phyloP scores from a whole-genome alignment of 1,284 basidiomycete genomes.

The Sphagnurus paluster region DNA sequence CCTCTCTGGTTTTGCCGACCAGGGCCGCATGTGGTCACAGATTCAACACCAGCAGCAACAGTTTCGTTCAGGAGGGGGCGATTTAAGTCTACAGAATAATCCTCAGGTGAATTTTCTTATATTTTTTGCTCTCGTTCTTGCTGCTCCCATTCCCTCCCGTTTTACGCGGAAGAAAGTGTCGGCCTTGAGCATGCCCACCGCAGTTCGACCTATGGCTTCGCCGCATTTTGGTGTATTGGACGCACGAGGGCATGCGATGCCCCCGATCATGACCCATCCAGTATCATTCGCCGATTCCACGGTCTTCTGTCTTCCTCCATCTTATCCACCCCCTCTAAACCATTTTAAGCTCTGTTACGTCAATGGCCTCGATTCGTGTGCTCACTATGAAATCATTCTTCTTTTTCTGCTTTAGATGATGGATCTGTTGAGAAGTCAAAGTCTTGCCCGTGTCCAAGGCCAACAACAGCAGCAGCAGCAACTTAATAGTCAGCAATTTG shows the following conservation, averaged over 20 bases:
- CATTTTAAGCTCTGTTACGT: conserved; percentile 21
- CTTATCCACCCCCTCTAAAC: conserved; percentile 18
- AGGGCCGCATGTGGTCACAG: conserved; percentile 56
- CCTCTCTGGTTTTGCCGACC: conserved; percentile 48
- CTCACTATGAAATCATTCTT: conserved; percentile 14
- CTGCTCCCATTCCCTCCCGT: conserved; percentile 13
- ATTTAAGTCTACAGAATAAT: conserved; percentile 41
- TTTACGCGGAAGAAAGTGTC: conserved; percentile 13
- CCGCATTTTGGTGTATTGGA: conserved; percentile 8
- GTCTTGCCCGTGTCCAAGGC: conserved; percentile 36
- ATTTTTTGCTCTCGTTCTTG: conserved; percentile 11
- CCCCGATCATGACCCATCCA: conserved; percentile 11
- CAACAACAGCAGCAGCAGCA: conserved; percentile 37
- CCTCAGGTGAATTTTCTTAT: conserved; percentile 38
- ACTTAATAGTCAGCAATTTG: conserved; percentile 45
- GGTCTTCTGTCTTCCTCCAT: conserved; percentile 16
- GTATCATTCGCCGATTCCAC: conserved; percentile 2
- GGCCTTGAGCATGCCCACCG: conserved; percentile 10
- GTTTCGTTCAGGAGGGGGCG: conserved; percentile 43
- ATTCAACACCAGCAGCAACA: conserved; percentile 49
- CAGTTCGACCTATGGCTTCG: conserved; percentile 7
- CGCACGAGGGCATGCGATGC: conserved; percentile 14
- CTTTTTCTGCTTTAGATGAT: conserved; percentile 42
- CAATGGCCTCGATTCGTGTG: conserved; percentile 11
- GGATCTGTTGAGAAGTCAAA: conserved; percentile 47